phyloP scores from a whole-genome alignment of 2,329 filamentous ascomycete genomes.

The Phyllosticta ampelicida region DNA sequence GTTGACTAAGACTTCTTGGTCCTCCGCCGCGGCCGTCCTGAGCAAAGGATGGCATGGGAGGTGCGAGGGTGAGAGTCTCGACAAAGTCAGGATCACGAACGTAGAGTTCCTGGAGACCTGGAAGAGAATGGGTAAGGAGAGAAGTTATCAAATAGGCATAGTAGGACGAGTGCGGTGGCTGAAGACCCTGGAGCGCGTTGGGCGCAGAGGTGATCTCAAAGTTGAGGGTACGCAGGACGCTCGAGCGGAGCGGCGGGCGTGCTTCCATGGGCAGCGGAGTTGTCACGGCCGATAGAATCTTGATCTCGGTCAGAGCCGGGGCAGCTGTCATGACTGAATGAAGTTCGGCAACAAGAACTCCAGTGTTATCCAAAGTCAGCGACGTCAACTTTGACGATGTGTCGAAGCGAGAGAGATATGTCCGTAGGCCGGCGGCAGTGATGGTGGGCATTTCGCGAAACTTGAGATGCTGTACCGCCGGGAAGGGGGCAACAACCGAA shows the following conservation, averaged over 20 bases:
- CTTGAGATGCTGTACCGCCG: slow-evolving; percentile 61
- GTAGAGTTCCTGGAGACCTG: slow-evolving; percentile 64
- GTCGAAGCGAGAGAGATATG: slow-evolving; percentile 53
- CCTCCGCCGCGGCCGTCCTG: slow-evolving; percentile 18
- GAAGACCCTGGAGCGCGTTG: slow-evolving; percentile 46
- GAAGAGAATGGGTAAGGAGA: slow-evolving; percentile 63
- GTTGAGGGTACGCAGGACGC: slow-evolving; percentile 59
- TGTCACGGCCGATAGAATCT: slow-evolving; percentile 46
- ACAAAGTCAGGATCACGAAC: slow-evolving; percentile 78
- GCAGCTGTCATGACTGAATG: slow-evolving; percentile 50
- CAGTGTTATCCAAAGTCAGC: slow-evolving; percentile 55
- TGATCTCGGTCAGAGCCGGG: slow-evolving; percentile 47
- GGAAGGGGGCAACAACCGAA: slow-evolving; percentile 59
- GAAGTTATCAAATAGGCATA: slow-evolving; percentile 82
- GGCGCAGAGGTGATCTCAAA: slow-evolving; percentile 66
- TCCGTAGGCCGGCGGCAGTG: slow-evolving; percentile 58
- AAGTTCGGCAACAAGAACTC: slow-evolving; percentile 53
- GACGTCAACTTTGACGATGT: slow-evolving; percentile 46
- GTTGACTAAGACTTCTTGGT: slow-evolving; percentile 28
- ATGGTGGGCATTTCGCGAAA: slow-evolving; percentile 61
- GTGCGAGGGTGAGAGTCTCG: slow-evolving; percentile 63
- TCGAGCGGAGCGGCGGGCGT: slow-evolving; percentile 56
- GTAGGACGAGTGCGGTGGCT: slow-evolving; percentile 49
- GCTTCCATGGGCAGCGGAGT: slow-evolving; percentile 46
- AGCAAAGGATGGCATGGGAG: slow-evolving; percentile 47